Base-by-base conservation (phyloP, 805 yeast genomes). In the Ogataea methylovora region DNA sequence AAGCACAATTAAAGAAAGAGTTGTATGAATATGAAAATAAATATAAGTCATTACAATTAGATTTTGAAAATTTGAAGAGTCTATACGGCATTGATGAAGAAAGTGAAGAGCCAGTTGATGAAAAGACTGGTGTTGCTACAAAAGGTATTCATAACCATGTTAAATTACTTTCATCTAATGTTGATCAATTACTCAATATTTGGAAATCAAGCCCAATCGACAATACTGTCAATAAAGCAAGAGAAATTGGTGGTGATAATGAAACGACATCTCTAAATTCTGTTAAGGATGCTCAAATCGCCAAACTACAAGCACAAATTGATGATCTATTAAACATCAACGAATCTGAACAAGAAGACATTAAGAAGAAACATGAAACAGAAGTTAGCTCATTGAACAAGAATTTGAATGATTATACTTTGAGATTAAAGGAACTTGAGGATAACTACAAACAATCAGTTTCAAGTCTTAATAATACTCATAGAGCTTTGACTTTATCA, bases 381-480 rank as follows among this genome's bases (percentile, higher is more conserved):
- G 61, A 60, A 37, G 48, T 62, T 30, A 37, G 38, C 13, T 65
- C 63, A 21, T 50, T 76, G 31, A 42, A 55, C 14, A 52, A 29
- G 1, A 34, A 51, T 29, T 28, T 46, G 6, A 14, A 27, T 5
- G 5, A 17, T 4, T 17, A 30, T 11, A n/a, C 5, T 12, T 8
- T 4, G 4, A 48, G 43, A 33, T 39, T 43, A n/a, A 39, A 35
- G 21, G 60, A 61, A 21, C 57, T 71, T 33, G 90, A 85, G 55
- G 71, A 63, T 6, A 79, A 81, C 49, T 85, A 84, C 59, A 73
- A 73, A 42, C 76, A 79, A 46, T 82, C 92, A 1, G 57, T 84
- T 35, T 76, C 74, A 41, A 76, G 85, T 17, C 79, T 84, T 22
- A 75, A 74, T 45, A 84, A 79, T 52, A 78, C 90, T 11, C 79